Conservation (phyloP, 75 land plant genomes). For the Pinus taeda region DNA sequence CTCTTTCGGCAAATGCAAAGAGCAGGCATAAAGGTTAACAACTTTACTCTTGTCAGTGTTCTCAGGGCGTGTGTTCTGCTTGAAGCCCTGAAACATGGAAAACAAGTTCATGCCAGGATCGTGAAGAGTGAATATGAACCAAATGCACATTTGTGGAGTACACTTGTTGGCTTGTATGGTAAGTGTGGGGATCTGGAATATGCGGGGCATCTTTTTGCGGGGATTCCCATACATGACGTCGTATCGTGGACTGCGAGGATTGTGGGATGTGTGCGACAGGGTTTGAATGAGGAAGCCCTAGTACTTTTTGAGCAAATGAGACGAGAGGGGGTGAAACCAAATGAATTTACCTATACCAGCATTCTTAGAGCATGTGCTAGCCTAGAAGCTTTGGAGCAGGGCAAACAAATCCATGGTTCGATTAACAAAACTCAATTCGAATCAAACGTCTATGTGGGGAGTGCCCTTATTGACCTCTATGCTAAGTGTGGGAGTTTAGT, state of each 20-base stretch:
- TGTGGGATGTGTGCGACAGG: constrained; percentile 55
- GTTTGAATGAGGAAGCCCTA: constrained; percentile 48
- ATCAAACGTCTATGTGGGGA: constrained; percentile 19
- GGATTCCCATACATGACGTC: constrained; percentile 43
- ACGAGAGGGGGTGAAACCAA: constrained; percentile 38
- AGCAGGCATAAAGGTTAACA: constrained; percentile 12
- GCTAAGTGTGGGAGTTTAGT: constrained; percentile 31
- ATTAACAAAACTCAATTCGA: constrained; percentile 3
- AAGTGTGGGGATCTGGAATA: constrained; percentile 49
- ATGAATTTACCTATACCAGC: constrained; percentile 51
- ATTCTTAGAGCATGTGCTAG: constrained; percentile 61
- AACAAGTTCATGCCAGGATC: constrained; percentile 45
- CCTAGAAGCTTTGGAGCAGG: background rate
- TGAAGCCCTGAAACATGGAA: constrained; percentile 37
- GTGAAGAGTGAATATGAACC: constrained; percentile 24
- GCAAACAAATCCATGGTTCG: constrained; percentile 7
- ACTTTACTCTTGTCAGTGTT: constrained; percentile 22
- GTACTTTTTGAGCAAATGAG: constrained; percentile 45
- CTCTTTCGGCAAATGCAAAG: constrained; percentile 37
- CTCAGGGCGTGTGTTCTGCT: constrained; percentile 47
- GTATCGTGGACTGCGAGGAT: constrained; percentile 78
- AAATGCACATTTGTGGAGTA: constrained; percentile 54
- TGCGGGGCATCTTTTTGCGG: constrained; percentile 44
- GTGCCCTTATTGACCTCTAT: constrained; percentile 58
- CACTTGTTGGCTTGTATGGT: constrained; percentile 55